Base-by-base conservation (phyloP, 2,329 filamentous ascomycete genomes). In the Aspergillus hortae region DNA sequence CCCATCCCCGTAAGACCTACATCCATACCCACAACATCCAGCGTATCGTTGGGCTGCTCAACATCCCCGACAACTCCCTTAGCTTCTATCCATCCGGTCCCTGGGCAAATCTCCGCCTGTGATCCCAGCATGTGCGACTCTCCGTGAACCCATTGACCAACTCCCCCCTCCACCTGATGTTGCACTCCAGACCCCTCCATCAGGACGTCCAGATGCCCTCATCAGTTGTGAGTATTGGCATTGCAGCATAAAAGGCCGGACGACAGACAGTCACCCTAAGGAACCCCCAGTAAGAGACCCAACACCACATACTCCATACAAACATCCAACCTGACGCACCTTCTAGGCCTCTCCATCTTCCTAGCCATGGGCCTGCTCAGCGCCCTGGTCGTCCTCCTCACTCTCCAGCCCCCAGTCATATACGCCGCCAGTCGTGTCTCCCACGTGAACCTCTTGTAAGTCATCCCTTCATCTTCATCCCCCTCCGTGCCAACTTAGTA, bases 401-500 rank as follows among this genome's bases (percentile, higher is more conserved):
- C 52, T 10, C 43, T 64, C 23, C 21, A 64, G 5, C 46, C 55
- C 9, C 42, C 53, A 44, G 23, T 36, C 9, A 45, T 48, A 38
- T 21, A 52, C 12, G 57, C 59, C 12, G 52, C 57, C n/a, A 59
- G 61, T 36, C 41, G 65, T 12, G 60, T 58, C 6, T 52, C 61
- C 17, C 58, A 67, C 55, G 65, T 68, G 11, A 56, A 67, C 56
- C 46, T 65, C 23, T 68, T 67, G 65, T 68, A 52, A 54, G 61
- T 60, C 38, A 23, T 23, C 12, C 41, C 14, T 15, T 4, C 44
- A 12, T 2, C 14, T 11, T 25, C 6, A 23, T n/a, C n/a, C n/a
- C n/a, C n/a, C n/a, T n/a, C n/a, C n/a, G n/a, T n/a, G n/a, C n/a
- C n/a, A n/a, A n/a, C n/a, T n/a, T n/a, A n/a, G n/a, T n/a, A n/a